Evolutionary conservation across 2,329 filamentous ascomycete genomes (phyloP).

Genomic region (Neofusicoccum parvum): DNA sequence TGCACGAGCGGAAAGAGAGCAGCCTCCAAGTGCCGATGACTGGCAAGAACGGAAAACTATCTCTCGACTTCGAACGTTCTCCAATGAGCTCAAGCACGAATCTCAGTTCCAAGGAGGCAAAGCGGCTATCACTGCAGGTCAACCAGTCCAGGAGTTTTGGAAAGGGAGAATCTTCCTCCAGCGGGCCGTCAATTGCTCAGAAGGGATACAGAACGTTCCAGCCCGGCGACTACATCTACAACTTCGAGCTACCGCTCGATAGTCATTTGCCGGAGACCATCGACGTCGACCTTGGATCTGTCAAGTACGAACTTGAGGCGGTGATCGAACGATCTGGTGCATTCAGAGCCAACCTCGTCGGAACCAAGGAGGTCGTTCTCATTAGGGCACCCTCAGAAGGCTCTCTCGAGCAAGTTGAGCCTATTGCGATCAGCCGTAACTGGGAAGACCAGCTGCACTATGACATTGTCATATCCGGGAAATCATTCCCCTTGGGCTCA

Average conservation of each 20-base stretch:
- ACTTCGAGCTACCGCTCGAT: constrained; percentile 83
- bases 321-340: constrained; percentile 83
- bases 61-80: constrained; percentile 42
- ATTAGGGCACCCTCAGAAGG: constrained; percentile 85
- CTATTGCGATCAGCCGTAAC: constrained; percentile 87
- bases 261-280: constrained; percentile 80
- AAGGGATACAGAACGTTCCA: constrained; percentile 87
- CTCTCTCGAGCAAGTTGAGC: constrained; percentile 87
- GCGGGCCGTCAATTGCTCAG: constrained; percentile 61
- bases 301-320: constrained; percentile 86
- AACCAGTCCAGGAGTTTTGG: constrained; percentile 83
- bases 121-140: constrained; percentile 76
- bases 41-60: constrained; percentile 28
- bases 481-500: constrained; percentile 86
- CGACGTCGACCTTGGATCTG: constrained; percentile 80
- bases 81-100: constrained; percentile 50
- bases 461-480: constrained; percentile 93
- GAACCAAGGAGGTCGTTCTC: constrained; percentile 77
- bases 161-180: constrained; percentile 68
- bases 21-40: constrained; percentile 26
- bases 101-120: constrained; percentile 54
- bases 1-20: constrained; percentile 47
- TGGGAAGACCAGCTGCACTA: constrained; percentile 97
- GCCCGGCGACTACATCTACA: constrained; percentile 72
- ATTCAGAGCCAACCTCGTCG: constrained; percentile 85